Evolutionary conservation across 441 rosid species (phyloP).

Genomic region (Iberis amara): DNA sequence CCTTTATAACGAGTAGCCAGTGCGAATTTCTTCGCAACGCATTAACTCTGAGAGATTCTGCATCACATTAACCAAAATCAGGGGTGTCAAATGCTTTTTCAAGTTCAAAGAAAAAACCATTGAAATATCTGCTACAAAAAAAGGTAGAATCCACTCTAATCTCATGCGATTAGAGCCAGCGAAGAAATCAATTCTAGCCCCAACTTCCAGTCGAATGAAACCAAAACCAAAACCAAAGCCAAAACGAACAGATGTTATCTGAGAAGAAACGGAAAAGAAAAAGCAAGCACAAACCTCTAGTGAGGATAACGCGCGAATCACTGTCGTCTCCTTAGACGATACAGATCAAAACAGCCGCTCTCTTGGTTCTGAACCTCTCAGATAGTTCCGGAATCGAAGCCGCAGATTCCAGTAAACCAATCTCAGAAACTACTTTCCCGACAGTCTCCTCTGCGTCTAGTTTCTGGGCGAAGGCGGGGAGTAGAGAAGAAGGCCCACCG

Average conservation of each 20-base stretch:
- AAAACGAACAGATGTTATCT: no score
- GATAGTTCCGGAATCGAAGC: slow-evolving; percentile 40
- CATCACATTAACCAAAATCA: background rate
- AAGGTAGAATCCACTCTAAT: background rate
- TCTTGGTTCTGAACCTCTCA: slow-evolving; percentile 58
- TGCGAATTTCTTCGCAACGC: background rate
- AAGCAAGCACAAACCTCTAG: slow-evolving; percentile 50
- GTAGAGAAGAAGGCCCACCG: slow-evolving; percentile 35
- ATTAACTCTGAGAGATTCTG: background rate
- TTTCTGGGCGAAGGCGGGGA: slow-evolving; percentile 55
- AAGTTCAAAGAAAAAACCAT: slow-evolving; percentile 1
- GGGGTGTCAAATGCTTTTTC: no score
- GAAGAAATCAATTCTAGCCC: background rate
- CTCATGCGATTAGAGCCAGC: background rate
- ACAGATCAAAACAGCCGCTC: slow-evolving; percentile 83
- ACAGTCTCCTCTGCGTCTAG: slow-evolving; percentile 49
- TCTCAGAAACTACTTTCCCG: slow-evolving; percentile 69
- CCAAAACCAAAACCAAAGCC: background rate
- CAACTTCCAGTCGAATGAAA: background rate
- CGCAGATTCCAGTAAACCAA: slow-evolving; percentile 73
- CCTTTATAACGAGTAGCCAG: background rate
- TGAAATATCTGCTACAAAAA: no score
- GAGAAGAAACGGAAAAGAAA: background rate
- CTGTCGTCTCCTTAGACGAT: slow-evolving; percentile 73
- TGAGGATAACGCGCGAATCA: slow-evolving; percentile 70